phyloP scores from a whole-genome alignment of 768 basidiomycete species.

The Lactarius akahatsu region DNA sequence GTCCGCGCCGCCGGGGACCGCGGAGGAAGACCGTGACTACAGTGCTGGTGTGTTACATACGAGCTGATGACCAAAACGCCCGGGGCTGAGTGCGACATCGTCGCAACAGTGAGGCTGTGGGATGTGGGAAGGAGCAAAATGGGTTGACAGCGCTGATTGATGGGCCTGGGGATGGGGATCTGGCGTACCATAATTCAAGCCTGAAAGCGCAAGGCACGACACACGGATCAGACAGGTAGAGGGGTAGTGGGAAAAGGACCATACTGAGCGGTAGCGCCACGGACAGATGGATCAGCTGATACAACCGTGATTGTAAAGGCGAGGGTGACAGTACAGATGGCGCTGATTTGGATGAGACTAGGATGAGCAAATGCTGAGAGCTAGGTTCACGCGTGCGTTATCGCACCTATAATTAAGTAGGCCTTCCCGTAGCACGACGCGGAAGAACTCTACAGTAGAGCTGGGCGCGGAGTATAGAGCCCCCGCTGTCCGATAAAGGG shows the following conservation, averaged over 20 bases:
- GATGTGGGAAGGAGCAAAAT: neutral
- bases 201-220: neutral
- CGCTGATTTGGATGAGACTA: constrained; percentile 28
- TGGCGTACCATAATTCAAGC: constrained; percentile 16
- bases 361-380: neutral
- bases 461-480: neutral
- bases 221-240: neutral
- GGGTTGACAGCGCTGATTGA: no score
- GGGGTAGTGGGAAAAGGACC: neutral
- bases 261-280: constrained; percentile 41
- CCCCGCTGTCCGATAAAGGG: constrained; percentile 35
- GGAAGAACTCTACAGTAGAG: constrained; percentile 10
- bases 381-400: neutral
- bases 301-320: constrained; percentile 42
- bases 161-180: no score
- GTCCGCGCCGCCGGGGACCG: neutral
- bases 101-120: constrained; percentile 45
- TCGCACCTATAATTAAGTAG: constrained; percentile 23
- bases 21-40: no score
- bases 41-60: no score
- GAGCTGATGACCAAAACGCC: neutral
- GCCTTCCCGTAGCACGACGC: constrained; percentile 20
- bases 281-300: constrained; percentile 33
- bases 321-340: constrained; percentile 42
- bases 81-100: constrained; percentile 64